These are phyloP conservation scores for Pistacia vera DNA, from an alignment of 345 rosid genomes.

Conservation along the genomic window DNA sequence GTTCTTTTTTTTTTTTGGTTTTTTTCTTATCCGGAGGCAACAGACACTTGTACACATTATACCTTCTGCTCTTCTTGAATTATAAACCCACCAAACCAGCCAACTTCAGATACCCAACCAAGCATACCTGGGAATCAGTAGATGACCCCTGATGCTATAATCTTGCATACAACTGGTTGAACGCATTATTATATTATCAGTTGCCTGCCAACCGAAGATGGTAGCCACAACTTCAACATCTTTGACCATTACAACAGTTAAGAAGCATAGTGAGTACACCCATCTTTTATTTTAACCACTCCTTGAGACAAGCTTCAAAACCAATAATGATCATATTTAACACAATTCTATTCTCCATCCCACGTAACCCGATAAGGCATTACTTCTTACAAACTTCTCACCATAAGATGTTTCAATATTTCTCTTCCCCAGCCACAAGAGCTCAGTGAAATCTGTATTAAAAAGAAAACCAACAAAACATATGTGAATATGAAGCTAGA, in stretches of 20 bases:
- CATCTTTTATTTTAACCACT: slow-evolving; percentile 31
- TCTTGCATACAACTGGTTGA: slow-evolving; percentile 18
- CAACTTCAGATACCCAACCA: slow-evolving; percentile 16
- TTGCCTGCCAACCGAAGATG: slow-evolving; percentile 14
- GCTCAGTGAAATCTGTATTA: slow-evolving; percentile 39
- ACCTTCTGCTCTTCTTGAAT: background rate
- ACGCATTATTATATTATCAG: slow-evolving; percentile 12
- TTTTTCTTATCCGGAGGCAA: slow-evolving; percentile 7
- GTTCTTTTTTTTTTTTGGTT: background rate
- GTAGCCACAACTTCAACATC: slow-evolving; percentile 30
- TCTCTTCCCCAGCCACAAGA: slow-evolving; percentile 29
- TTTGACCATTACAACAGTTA: slow-evolving; percentile 25
- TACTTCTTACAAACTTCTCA: slow-evolving; percentile 37
- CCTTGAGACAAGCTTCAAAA: slow-evolving; percentile 34
- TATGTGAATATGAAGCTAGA: too few species aligned
- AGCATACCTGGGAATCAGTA: slow-evolving; percentile 13
- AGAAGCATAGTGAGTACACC: slow-evolving; percentile 31
- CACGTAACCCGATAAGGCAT: slow-evolving; percentile 45
- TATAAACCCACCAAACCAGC: slow-evolving; percentile 13
- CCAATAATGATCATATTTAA: slow-evolving; percentile 36
- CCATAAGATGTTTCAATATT: slow-evolving; percentile 30
- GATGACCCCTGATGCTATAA: slow-evolving; percentile 18
- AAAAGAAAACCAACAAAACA: background rate
- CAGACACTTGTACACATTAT: slow-evolving; percentile 20
- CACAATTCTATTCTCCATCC: slow-evolving; percentile 42